Evolutionary conservation across 139 green algal species (phyloP).

Genomic region (Coelastrella sp.): DNA sequence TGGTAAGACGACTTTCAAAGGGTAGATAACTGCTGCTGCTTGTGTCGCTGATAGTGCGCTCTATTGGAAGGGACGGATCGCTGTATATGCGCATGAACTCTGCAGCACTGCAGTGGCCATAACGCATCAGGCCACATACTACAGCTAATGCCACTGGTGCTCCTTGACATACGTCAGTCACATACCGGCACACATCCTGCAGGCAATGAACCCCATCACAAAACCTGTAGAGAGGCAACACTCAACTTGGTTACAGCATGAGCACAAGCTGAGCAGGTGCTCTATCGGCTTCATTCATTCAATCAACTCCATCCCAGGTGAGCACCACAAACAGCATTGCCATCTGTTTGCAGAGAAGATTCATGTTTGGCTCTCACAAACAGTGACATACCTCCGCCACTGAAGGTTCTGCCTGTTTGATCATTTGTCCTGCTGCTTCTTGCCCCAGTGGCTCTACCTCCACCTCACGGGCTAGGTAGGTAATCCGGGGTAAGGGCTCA

Average conservation of each 20-base stretch:
- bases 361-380: neutral
- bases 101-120: constrained; percentile 19
- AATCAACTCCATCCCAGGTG: too few relatives aligned
- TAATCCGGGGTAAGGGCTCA: constrained; percentile 29
- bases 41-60: neutral
- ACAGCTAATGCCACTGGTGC: constrained; percentile 26
- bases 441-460: constrained; percentile 12
- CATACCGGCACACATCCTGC: constrained; percentile 2
- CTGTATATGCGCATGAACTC: constrained; percentile 37
- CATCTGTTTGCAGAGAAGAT: too few relatives aligned
- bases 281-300: too few relatives aligned
- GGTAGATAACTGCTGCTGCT: constrained; percentile 20
- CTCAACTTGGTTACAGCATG: too few relatives aligned
- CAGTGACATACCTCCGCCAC: neutral
- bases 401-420: constrained; percentile 21
- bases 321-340: neutral
- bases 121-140: constrained; percentile 31
- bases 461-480: constrained; percentile 20
- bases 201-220: too few relatives aligned
- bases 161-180: constrained; percentile 11
- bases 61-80: constrained; percentile 12
- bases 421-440: neutral
- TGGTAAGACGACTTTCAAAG: constrained; percentile 34
- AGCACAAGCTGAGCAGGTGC: too few relatives aligned
- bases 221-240: too few relatives aligned